A percentile compares a stretch with the other conserved stretches of the same genome.
Evolutionary conservation across 768 basidiomycete genomes (phyloP).

Genomic region (Pleurotus salmoneostramineus): DNA sequence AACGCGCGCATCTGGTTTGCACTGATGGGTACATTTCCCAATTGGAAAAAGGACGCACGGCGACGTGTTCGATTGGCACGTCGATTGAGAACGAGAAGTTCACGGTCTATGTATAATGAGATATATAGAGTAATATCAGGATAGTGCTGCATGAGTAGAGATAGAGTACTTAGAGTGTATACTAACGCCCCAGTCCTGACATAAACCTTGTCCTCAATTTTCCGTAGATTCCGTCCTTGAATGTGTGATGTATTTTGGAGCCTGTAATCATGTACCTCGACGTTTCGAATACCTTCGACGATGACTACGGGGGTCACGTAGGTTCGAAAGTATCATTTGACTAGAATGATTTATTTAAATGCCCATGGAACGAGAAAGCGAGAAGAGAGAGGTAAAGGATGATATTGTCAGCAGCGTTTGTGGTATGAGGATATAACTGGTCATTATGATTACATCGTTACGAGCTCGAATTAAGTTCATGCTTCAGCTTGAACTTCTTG

Average conservation of each 20-base stretch:
- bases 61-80: conserved; percentile 40
- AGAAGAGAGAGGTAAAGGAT: neutral
- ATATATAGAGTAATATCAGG: conserved; percentile 7
- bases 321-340: too few relatives aligned
- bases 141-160: neutral
- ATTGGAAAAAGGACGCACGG: conserved; percentile 60
- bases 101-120: conserved; percentile 37
- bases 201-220: too few relatives aligned
- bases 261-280: too few relatives aligned
- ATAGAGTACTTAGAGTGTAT: too few relatives aligned
- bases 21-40: conserved; percentile 70
- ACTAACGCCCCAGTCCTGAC: too few relatives aligned
- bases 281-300: too few relatives aligned
- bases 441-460: too few relatives aligned
- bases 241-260: too few relatives aligned
- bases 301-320: too few relatives aligned
- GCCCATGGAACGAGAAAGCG: too few relatives aligned
- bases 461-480: neutral
- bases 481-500: neutral
- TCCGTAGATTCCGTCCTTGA: too few relatives aligned
- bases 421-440: neutral
- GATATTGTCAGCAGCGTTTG: neutral
- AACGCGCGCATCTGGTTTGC: conserved; percentile 69
- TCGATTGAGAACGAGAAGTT: conserved; percentile 34
- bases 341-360: too few relatives aligned